These are phyloP conservation scores for Penicillium paxilli DNA, from an alignment of 495 filamentous ascomycete species.

Conservation along the genomic window DNA sequence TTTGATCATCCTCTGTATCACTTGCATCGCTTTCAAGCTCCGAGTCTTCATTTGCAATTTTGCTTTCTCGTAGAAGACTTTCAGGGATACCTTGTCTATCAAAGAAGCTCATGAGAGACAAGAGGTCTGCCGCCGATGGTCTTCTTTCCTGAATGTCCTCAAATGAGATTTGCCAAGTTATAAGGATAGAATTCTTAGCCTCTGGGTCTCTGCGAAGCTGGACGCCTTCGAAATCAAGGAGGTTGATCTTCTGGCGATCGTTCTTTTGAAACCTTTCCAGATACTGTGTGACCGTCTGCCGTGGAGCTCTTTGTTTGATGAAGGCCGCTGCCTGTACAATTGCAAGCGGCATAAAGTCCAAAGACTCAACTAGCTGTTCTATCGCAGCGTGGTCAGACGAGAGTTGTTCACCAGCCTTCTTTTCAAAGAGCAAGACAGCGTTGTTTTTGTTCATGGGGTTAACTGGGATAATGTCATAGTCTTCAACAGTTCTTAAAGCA, in stretches of 20 bases:
- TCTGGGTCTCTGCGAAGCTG: constrained; percentile 40
- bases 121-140: constrained; percentile 23
- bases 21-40: neutral
- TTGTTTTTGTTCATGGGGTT: constrained; percentile 34
- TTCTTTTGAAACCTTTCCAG: constrained; percentile 34
- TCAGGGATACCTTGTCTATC: constrained; percentile 32
- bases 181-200: constrained; percentile 43
- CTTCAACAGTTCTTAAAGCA: constrained; percentile 27
- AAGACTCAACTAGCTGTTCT: constrained; percentile 26
- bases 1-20: constrained; percentile 71
- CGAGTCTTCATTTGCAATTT: neutral
- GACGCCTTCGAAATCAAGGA: constrained; percentile 36
- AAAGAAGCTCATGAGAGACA: constrained; percentile 35
- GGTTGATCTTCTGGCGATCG: constrained; percentile 30
- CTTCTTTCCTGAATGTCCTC: constrained; percentile 33
- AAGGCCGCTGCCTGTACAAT: constrained; percentile 43
- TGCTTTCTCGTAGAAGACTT: constrained; percentile 9
- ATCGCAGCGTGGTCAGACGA: constrained; percentile 10
- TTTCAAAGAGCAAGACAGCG: constrained; percentile 40
- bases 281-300: constrained; percentile 24
- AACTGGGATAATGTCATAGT: constrained; percentile 37
- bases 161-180: constrained; percentile 52
- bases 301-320: constrained; percentile 26
- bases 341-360: constrained; percentile 46
- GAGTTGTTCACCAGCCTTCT: constrained; percentile 28